Percentiles rank a stretch among this genome's conserved stretches.
Evolutionary conservation across 768 basidiomycete species (phyloP).

Genomic region (Postia placenta): DNA sequence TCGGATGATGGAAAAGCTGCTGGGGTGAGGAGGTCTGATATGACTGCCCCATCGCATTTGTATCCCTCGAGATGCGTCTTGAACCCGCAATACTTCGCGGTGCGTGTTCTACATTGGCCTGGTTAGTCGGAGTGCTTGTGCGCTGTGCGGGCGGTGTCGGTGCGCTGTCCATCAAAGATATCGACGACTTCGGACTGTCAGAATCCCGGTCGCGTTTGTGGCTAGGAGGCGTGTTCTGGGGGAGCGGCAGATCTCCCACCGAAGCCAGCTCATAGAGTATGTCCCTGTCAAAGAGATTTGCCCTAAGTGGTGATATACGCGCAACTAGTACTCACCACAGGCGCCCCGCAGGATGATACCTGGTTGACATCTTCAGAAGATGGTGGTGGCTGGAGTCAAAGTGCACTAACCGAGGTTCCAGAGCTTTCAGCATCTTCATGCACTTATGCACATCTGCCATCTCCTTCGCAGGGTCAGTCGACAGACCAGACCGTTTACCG

Average conservation of each 20-base stretch:
- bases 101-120: conserved; percentile 1
- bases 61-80: conserved; percentile 28
- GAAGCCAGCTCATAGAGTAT: conserved; percentile 67
- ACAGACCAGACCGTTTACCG: conserved; percentile 30
- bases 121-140: conserved; percentile 4
- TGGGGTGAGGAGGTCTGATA: conserved; percentile 4
- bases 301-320: background rate
- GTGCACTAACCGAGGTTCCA: conserved; percentile 28
- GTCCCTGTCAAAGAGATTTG: conserved; percentile 40
- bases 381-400: background rate
- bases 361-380: conserved; percentile 9
- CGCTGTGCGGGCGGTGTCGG: background rate
- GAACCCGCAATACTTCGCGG: conserved; percentile 27
- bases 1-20: conserved; percentile 1
- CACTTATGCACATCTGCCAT: conserved; percentile 43
- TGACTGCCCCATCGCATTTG: background rate
- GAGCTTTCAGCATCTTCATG: conserved; percentile 32
- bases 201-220: conserved; percentile 61
- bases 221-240: conserved; percentile 43
- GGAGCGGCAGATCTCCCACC: conserved; percentile 65
- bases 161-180: background rate
- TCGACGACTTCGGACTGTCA: conserved; percentile 34
- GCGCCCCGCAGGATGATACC: conserved; percentile 44
- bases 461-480: conserved; percentile 31
- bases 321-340: conserved; percentile 34